These are phyloP conservation scores for Dictyostelium purpureum DNA, from an alignment of 78 protist genomes.

Conservation along the genomic window DNA sequence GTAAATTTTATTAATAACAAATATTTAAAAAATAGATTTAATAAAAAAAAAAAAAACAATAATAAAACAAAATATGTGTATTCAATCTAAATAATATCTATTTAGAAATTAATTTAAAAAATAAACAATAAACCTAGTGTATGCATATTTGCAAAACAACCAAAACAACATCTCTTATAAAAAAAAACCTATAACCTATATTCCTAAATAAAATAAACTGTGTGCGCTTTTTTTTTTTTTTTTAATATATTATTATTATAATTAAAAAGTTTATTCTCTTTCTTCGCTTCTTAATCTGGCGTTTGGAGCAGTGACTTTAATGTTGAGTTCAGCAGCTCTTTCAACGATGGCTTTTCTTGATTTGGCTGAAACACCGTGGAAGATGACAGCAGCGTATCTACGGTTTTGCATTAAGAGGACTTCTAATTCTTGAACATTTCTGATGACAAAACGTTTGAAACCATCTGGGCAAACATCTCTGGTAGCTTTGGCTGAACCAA, in stretches of 20 bases:
- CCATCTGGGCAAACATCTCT: conserved; percentile 92
- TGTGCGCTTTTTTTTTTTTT: too few species aligned
- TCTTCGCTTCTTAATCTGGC: conserved; percentile 95
- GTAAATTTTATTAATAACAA: conserved; percentile 14
- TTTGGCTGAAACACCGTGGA: conserved; percentile 92
- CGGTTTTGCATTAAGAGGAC: conserved; percentile 98
- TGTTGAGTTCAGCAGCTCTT: conserved; percentile 97
- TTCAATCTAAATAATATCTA: too few species aligned
- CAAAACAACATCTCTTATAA: too few species aligned
- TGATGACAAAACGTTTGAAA: conserved; percentile 92
- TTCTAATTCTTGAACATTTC: conserved; percentile 95
- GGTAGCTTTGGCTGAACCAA: conserved; percentile 92
- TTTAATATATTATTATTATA: not conserved
- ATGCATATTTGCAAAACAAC: too few species aligned
- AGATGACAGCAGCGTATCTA: conserved; percentile 97
- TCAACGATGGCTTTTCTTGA: conserved; percentile 93
- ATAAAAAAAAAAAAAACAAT: not conserved
- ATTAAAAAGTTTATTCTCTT: conserved; percentile 45
- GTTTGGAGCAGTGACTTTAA: conserved; percentile 95
- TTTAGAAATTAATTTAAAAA: too few species aligned
- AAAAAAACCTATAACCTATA: too few species aligned
- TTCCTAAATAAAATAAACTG: too few species aligned
- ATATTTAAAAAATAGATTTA: too few species aligned
- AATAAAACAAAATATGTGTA: too few species aligned
- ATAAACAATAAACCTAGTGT: too few species aligned